Evolutionary conservation across 2,329 filamentous ascomycete species (phyloP).

Genomic region (Dactylella cylindrospora): DNA sequence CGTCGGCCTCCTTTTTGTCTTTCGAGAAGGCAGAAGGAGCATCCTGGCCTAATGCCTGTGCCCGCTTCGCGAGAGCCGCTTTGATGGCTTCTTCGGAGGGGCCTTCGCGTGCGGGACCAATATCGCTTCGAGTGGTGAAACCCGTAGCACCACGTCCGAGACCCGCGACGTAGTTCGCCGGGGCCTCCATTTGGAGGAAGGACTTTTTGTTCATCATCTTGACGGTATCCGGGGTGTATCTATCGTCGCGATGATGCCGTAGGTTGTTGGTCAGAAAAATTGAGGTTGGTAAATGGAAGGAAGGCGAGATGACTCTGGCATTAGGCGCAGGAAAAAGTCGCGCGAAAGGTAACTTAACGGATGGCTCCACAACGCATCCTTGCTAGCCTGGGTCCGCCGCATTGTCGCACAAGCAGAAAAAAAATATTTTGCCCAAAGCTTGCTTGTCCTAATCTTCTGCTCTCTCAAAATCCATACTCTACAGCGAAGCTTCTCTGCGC

Average conservation of each 20-base stretch:
- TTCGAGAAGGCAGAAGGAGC: conserved; percentile 70
- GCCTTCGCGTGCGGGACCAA: conserved; percentile 90
- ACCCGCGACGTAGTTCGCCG: conserved; percentile 72
- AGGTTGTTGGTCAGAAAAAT: neutral
- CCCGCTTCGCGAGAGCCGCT: conserved; percentile 91
- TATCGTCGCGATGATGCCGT: conserved; percentile 17
- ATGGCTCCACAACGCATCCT: neutral
- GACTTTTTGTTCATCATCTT: conserved; percentile 48
- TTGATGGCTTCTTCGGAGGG: conserved; percentile 98
- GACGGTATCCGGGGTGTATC: conserved; percentile 3
- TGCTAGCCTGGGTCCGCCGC: conserved; percentile 13
- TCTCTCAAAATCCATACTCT: conserved; percentile 6
- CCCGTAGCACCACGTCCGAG: conserved; percentile 96
- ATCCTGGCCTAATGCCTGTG: conserved; percentile 74
- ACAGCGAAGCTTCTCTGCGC: conserved; percentile 20
- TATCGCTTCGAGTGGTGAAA: conserved; percentile 94
- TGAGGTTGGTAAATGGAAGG: conserved; percentile 6
- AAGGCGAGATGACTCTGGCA: conserved; percentile 10
- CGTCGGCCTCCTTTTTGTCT: conserved; percentile 68
- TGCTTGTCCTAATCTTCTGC: conserved; percentile 16
- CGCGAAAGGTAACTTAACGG: neutral
- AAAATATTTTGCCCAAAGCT: conserved; percentile 18
- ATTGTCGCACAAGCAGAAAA: conserved; percentile 22
- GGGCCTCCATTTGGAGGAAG: conserved; percentile 53
- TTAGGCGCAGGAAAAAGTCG: no score